Base-by-base conservation (phyloP, 2,329 filamentous ascomycete genomes). In the Cercospora zeina region DNA sequence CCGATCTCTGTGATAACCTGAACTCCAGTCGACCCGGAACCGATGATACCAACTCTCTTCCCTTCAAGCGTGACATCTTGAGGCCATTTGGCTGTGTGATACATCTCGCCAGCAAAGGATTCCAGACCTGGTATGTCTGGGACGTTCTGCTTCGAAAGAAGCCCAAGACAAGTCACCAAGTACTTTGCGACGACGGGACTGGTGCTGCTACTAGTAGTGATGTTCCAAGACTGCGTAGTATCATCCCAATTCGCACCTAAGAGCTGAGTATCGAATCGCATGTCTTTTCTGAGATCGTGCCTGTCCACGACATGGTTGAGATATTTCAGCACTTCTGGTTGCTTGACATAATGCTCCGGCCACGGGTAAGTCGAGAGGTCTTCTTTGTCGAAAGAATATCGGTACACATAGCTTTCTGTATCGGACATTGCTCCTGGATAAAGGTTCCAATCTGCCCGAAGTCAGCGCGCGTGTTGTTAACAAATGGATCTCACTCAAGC, bases 71-170 rank as follows among this genome's bases (percentile, higher is more conserved):
- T 8, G 33, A 59, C 54, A 19, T 59, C 66, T 27, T 66, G 57
- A 0, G 77, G 75, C 77, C 77, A 80, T 7, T 70, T 72, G 3
- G 74, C 72, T 6, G 77, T 77, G 64, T 81, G 79, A 33, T 73
- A 71, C 9, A 76, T 64, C 70, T 74, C 68, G 6, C 78, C 78
- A 54, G 75, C 64, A 69, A 78, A 80, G 11, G 62, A 64, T n/a
- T 76, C 68, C 21, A 78, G 61, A 5, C 73, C 73, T 39, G 71
- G 47, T 69, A 76, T 62, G 69, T 76, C 68, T 67, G 77, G 77
- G 19, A 74, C 72, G 58, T 77, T 75, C 24, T 72, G 71, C 36
- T 75, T 74, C 11, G 74, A 73, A 0, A 78, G 68, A 3, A 78
- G 68, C 0, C 77, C 77, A 42, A 78, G 71, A 7, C 72, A 74